Base-by-base conservation (phyloP, 2,329 filamentous ascomycete species). In the Talaromyces rugulosus region DNA sequence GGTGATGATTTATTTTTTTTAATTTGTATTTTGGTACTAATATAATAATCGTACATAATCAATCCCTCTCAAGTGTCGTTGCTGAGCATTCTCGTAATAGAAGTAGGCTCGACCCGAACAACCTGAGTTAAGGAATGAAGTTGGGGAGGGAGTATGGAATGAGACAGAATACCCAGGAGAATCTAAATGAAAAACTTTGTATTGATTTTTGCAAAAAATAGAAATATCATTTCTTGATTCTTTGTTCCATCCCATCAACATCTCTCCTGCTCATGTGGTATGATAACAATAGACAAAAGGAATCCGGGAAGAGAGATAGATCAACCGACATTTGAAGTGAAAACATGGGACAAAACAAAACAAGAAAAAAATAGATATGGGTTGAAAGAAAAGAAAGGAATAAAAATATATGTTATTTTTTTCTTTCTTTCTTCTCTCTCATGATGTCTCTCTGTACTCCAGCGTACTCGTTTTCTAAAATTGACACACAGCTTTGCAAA, bases 211-310 rank as follows among this genome's bases (percentile, higher is more conserved):
- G 62, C 63, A 66, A 62, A 50, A 50, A 51, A 27, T 27, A 23
- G 44, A 8, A 51, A 27, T 50, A 51, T 28, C 18, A 51, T 28
- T 66, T 65, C 66, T 68, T 65, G 36, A 62, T 65, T 66, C 66
- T 66, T 61, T 23, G 23, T 61, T 62, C 60, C 59, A 57, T 52
- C 51, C 54, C 58, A 58, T 59, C 34, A 36, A 36, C 16, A 34
- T 63, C 50, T 55, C 51, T 61, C 23, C 60, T 62, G 52, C 31
- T 54, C 52, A 54, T 54, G n/a, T 23, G 31, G 27, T 54, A 34
- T 18, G 31, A 27, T 28, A 11, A 40, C 31, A 36, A 52, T 28
- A 52, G 50, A 52, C 58, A 59, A 52, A 52, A 52, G 50, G 27
- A 52, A 52, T 52, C 42, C 18, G 27, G 30, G 23, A 52, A 52